Conservation (phyloP, 1,139 yeast species). For the Entelexis sorbosivorans region DNA sequence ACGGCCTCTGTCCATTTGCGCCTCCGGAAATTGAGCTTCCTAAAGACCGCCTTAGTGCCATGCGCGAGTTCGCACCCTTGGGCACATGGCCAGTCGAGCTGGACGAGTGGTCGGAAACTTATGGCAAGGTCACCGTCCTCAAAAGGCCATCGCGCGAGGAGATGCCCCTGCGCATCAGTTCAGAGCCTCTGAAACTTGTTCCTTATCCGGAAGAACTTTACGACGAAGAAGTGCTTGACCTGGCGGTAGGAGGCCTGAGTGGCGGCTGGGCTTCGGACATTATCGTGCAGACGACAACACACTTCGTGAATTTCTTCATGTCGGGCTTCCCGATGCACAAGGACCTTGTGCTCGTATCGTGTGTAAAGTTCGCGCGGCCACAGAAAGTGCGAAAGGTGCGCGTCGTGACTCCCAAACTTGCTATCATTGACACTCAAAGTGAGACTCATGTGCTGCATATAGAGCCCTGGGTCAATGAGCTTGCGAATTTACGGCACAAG, state of each 20-base stretch:
- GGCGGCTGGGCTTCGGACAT: slow-evolving; percentile 19
- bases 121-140: not conserved
- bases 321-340: slow-evolving; percentile 3
- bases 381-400: not conserved
- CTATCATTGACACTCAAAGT: slow-evolving; percentile 6
- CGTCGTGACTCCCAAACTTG: not conserved
- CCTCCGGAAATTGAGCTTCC: slow-evolving; percentile 37
- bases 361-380: slow-evolving; percentile 5
- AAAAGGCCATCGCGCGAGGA: not conserved
- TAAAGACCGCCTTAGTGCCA: slow-evolving; percentile 31
- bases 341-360: slow-evolving; percentile 6
- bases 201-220: slow-evolving; percentile 46
- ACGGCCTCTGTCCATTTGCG: slow-evolving; percentile 45
- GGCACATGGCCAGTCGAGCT: slow-evolving; percentile 21
- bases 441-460: slow-evolving; percentile 18
- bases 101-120: slow-evolving; percentile 5
- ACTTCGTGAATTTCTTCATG: slow-evolving; percentile 14
- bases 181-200: slow-evolving; percentile 42
- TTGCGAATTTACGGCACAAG: not conserved
- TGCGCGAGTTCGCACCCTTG: slow-evolving; percentile 36
- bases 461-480: slow-evolving; percentile 22
- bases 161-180: not conserved
- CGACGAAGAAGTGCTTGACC: slow-evolving; percentile 34
- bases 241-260: slow-evolving; percentile 23
- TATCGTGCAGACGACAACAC: slow-evolving; percentile 14